Evolutionary conservation across 495 filamentous ascomycete species (phyloP), one percentile per base, ranked within the genome.

Genomic region (Poronia punctata): DNA sequence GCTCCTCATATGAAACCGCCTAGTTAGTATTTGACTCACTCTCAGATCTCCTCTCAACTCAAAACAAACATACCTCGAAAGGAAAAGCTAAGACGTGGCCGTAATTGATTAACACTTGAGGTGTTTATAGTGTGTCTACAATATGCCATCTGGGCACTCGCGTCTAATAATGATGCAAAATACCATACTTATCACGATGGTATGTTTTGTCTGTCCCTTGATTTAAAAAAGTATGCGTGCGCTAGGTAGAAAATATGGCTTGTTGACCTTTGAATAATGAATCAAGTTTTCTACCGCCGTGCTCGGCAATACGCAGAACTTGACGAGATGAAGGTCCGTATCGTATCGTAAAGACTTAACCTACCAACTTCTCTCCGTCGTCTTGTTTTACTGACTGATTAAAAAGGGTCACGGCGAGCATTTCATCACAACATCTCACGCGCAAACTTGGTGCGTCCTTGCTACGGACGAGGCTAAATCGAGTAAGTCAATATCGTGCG

Each of bases 41-140:
- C n/a, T n/a, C n/a, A n/a, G n/a, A n/a, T n/a, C n/a, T n/a, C n/a
- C n/a, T n/a, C n/a, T n/a, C n/a, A n/a, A n/a, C n/a, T n/a, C n/a
- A n/a, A n/a, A n/a, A n/a, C n/a, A n/a, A n/a, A n/a, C n/a, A n/a
- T n/a, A n/a, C n/a, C n/a, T n/a, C n/a, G n/a, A n/a, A n/a, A n/a
- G n/a, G n/a, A n/a, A n/a, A n/a, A n/a, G n/a, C n/a, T n/a, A n/a
- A n/a, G n/a, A n/a, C n/a, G n/a, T n/a, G n/a, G n/a, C n/a, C n/a
- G n/a, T n/a, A n/a, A n/a, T n/a, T n/a, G n/a, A n/a, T n/a, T n/a
- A n/a, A n/a, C n/a, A 57, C n/a, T n/a, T n/a, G n/a, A n/a, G n/a
- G n/a, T n/a, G n/a, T n/a, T n/a, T n/a, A n/a, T n/a, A n/a, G n/a
- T 71, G 66, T 59, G 53, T 37, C 61, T 74, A 12, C 70, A 71